Evolutionary conservation across 441 rosid species (phyloP), one percentile per base, ranked within the genome.

Genomic region (Breynia disticha): DNA sequence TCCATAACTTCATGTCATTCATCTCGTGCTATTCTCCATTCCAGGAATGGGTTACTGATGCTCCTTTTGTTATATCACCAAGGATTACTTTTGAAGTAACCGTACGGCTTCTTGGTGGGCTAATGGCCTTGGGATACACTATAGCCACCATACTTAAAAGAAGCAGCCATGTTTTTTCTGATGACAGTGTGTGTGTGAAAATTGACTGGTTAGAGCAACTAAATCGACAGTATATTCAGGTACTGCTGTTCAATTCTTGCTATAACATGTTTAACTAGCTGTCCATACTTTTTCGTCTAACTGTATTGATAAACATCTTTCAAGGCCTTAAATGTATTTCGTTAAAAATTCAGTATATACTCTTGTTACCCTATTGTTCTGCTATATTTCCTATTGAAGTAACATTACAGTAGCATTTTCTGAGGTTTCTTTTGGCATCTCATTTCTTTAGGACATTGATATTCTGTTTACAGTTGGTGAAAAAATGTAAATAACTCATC

Each of bases 1-100:
- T 39, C 9, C 43, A 39, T 39, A 39, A 9, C 15, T 39, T 39
- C 11, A 39, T 39, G 12, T 39, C 2, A 39, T 8, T 39, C 12
- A 39, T 39, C 14, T 9, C 12, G 19, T 50, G 20, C 54, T 63
- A 7, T 45, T 69, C 61, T 50, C 56, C 45, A 63, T 71, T 67
- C 57, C 78, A 93, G 99, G 99, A 93, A 76, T 81, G 88, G 90
- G 95, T 89, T 69, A 87, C 86, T 0, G 99, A 93, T 77, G 63
- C 17, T 64, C 99, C 99, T 28, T 93, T 93, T 75, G 95, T 93
- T 38, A 93, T 93, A 72, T 89, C 99, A 42, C 99, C 99, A 51
- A 80, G 99, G 76, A 93, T 93, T 68, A 86, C 93, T 11, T 93
- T 93, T 76, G 97, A 86, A 84, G 99, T 93, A 54, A 82, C 91